These are phyloP conservation scores for Catunica adiposa DNA, from an alignment of 2,329 filamentous ascomycete genomes.

Conservation along the genomic window DNA sequence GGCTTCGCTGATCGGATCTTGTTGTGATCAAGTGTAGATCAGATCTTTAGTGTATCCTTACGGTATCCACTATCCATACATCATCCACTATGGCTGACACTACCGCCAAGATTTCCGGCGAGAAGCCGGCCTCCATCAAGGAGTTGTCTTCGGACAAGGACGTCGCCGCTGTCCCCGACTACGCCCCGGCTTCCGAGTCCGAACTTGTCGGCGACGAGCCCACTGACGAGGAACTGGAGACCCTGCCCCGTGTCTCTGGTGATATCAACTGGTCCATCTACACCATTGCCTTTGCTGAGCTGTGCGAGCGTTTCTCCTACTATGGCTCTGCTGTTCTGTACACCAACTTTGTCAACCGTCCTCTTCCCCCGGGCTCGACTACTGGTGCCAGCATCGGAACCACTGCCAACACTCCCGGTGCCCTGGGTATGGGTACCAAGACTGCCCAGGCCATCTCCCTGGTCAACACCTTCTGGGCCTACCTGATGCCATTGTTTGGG, in stretches of 20 bases:
- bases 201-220: conserved; percentile 27
- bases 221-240: conserved; percentile 44
- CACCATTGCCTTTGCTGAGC: conserved; percentile 55
- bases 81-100: not conserved
- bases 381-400: conserved; percentile 31
- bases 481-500: conserved; percentile 42
- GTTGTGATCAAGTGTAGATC: not conserved
- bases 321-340: conserved; percentile 55
- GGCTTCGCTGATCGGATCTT: not conserved
- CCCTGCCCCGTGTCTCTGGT: conserved; percentile 46
- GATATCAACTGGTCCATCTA: conserved; percentile 49
- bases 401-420: conserved; percentile 28
- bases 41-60: not conserved
- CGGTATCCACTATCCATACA: not conserved
- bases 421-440: conserved; percentile 41
- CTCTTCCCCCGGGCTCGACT: conserved; percentile 34
- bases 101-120: not conserved
- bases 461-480: conserved; percentile 47
- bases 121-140: not conserved
- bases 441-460: conserved; percentile 32
- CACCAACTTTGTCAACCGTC: conserved; percentile 47
- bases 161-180: conserved; percentile 15
- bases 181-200: conserved; percentile 17
- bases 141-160: conserved; percentile 14
- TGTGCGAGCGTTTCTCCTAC: conserved; percentile 65